phyloP scores from a whole-genome alignment of 2,329 filamentous ascomycete genomes.

The Lachnellula suecica region DNA sequence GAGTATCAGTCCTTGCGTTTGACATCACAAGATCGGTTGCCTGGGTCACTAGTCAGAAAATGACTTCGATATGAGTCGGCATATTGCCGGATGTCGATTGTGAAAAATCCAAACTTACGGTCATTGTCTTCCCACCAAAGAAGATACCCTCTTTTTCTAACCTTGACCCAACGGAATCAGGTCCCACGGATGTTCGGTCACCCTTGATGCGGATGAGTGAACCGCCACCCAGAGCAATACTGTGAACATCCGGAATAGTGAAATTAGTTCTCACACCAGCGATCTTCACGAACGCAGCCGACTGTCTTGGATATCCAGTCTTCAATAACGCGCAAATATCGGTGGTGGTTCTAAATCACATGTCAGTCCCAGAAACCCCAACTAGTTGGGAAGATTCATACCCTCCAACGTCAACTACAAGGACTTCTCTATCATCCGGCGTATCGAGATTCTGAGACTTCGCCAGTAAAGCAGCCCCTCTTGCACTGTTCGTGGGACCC shows the following conservation, averaged over 20 bases:
- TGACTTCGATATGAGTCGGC: conserved; percentile 20
- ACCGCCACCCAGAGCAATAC: conserved; percentile 57
- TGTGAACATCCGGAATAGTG: conserved; percentile 54
- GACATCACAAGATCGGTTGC: conserved; percentile 25
- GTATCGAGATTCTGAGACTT: conserved; percentile 15
- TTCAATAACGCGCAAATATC: conserved; percentile 58
- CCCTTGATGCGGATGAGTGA: conserved; percentile 36
- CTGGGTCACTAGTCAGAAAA: conserved; percentile 38
- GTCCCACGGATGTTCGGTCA: conserved; percentile 56
- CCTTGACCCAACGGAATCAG: conserved; percentile 53
- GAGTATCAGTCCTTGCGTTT: conserved; percentile 4
- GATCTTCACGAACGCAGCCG: conserved; percentile 56
- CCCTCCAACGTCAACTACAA: conserved; percentile 56
- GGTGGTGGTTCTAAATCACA: conserved; percentile 49
- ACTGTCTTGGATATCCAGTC: conserved; percentile 59
- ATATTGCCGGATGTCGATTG: not conserved
- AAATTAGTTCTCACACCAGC: conserved; percentile 60
- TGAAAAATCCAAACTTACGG: conserved; percentile 45
- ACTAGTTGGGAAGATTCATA: conserved; percentile 14
- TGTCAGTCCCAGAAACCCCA: conserved; percentile 4
- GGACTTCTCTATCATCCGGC: conserved; percentile 24
- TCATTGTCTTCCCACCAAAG: conserved; percentile 54
- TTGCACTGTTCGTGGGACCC: conserved; percentile 63
- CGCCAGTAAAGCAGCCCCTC: conserved; percentile 58
- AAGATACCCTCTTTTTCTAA: conserved; percentile 47